These are phyloP conservation scores for Trichoderma koningii DNA, from an alignment of 2,329 filamentous ascomycete species.

Conservation along the genomic window DNA sequence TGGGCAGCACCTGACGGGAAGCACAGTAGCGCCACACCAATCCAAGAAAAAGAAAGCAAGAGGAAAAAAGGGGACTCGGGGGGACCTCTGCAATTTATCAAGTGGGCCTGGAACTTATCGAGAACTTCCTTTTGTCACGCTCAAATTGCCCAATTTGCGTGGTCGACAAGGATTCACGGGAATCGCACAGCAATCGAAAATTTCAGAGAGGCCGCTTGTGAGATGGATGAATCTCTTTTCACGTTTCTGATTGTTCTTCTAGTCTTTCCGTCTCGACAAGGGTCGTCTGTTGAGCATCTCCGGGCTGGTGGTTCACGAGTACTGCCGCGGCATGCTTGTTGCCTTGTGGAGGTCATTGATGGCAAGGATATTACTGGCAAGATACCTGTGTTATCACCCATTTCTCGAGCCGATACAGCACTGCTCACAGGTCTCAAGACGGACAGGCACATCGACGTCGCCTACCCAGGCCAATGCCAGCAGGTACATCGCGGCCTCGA, in stretches of 20 bases:
- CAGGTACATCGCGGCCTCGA: neutral
- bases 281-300: neutral
- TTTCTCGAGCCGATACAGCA: too few species aligned
- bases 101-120: constrained; percentile 29
- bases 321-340: too few species aligned
- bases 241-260: neutral
- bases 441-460: too few species aligned
- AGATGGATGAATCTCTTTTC: constrained; percentile 9
- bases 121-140: constrained; percentile 27
- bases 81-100: constrained; percentile 27
- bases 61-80: constrained; percentile 21
- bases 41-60: neutral
- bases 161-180: constrained; percentile 21
- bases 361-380: too few species aligned
- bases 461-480: too few species aligned
- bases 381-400: too few species aligned
- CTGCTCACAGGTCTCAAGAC: too few species aligned
- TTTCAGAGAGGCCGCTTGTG: constrained; percentile 2
- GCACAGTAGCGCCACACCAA: neutral
- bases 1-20: too few species aligned
- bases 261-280: neutral
- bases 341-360: too few species aligned
- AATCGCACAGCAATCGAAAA: constrained; percentile 9
- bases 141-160: constrained; percentile 36
- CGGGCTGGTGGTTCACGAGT: too few species aligned